Percentiles rank a stretch among this genome's conserved stretches.
Conservation (phyloP, 345 rosid species). For the Sonneratia caseolaris region DNA sequence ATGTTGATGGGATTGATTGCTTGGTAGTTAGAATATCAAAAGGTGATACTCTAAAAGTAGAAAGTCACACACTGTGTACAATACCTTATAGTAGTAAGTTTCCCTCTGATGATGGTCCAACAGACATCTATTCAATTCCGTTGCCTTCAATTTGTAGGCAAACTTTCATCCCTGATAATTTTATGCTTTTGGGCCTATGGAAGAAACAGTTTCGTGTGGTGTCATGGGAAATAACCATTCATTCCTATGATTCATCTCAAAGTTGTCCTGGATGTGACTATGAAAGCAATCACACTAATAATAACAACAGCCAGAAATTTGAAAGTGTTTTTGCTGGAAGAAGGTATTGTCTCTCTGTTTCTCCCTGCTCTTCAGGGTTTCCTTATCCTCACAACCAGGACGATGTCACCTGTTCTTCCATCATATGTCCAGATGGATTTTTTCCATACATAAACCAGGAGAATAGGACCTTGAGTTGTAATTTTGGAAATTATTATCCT, state of each 20-base stretch:
- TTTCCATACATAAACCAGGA: slow-evolving; percentile 18
- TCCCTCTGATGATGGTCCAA: slow-evolving; percentile 46
- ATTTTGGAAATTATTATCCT: slow-evolving; percentile 28
- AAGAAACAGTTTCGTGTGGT: slow-evolving; percentile 47
- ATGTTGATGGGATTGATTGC: slow-evolving; percentile 71
- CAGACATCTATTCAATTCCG: slow-evolving; percentile 46
- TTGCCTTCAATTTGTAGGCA: slow-evolving; percentile 40
- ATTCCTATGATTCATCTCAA: slow-evolving; percentile 30
- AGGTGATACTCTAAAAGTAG: slow-evolving; percentile 22
- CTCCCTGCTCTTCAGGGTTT: slow-evolving; percentile 45
- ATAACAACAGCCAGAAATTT: slow-evolving; percentile 28
- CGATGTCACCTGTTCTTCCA: slow-evolving; percentile 59
- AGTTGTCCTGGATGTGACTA: slow-evolving; percentile 37
- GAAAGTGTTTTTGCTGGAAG: slow-evolving; percentile 37
- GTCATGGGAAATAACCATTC: slow-evolving; percentile 66
- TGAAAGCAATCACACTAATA: slow-evolving; percentile 26
- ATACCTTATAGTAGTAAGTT: slow-evolving; percentile 43
- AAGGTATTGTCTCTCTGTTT: slow-evolving; percentile 41
- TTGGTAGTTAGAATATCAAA: slow-evolving; percentile 47
- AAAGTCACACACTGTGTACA: slow-evolving; percentile 51
- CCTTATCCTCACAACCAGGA: slow-evolving; percentile 50
- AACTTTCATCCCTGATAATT: slow-evolving; percentile 34
- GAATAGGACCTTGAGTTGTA: slow-evolving; percentile 19
- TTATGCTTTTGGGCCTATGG: slow-evolving; percentile 73
- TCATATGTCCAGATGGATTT: slow-evolving; percentile 35